A percentile compares a stretch with the other conserved stretches of the same genome.
Conservation (phyloP, 129 eudicot species). For the Pulicaria dysenterica region DNA sequence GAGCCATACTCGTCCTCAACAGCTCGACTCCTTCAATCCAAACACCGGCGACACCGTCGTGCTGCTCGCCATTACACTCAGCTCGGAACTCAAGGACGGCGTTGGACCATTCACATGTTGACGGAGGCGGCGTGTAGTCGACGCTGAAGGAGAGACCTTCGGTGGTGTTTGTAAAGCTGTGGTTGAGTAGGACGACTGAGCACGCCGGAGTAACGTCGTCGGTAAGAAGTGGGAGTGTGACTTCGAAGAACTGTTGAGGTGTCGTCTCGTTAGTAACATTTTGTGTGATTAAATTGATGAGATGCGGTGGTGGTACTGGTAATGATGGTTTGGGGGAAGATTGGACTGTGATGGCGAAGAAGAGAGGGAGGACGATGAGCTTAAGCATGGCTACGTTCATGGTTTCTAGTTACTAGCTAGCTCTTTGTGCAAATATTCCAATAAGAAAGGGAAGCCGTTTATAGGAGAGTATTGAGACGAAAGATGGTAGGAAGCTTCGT, state of each 20-base stretch:
- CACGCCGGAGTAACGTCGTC: constrained; percentile 39
- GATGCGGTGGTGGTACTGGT: not conserved
- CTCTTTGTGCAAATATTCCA: too few species aligned
- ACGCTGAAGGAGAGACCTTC: constrained; percentile 34
- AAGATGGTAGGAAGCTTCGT: too few species aligned
- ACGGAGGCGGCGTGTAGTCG: constrained; percentile 49
- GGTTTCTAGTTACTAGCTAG: too few species aligned
- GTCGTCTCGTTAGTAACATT: not conserved
- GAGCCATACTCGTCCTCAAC: constrained; percentile 72
- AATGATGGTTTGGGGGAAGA: constrained; percentile 10
- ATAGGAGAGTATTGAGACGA: too few species aligned
- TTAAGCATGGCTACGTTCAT: too few species aligned
- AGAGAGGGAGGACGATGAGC: not conserved
- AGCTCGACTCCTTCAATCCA: constrained; percentile 71
- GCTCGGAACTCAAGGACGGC: constrained; percentile 50
- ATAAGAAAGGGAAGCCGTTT: too few species aligned
- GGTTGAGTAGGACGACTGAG: constrained; percentile 32
- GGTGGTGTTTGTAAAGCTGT: constrained; percentile 47
- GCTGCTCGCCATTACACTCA: constrained; percentile 50
- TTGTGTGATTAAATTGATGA: constrained; percentile 17
- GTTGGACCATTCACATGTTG: constrained; percentile 48
- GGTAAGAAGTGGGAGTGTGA: constrained; percentile 40
- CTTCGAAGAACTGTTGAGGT: constrained; percentile 32
- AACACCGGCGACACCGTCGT: constrained; percentile 69
- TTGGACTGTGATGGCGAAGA: not conserved